Conservation (phyloP, 75 land plant genomes). For the Pinus tabuliformis region DNA sequence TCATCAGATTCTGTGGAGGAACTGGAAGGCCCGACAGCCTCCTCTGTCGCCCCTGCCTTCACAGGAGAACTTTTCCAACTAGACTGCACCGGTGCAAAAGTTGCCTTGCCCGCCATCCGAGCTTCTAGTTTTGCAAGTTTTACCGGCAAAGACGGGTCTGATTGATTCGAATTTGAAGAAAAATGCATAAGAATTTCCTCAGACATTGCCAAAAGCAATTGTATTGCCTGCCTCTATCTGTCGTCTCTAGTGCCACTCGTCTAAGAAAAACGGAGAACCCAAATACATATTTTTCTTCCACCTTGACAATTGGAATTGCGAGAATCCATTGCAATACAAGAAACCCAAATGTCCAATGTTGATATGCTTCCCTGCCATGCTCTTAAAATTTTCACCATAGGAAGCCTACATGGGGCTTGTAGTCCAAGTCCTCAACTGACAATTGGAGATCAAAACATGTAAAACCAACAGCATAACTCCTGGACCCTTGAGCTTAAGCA, state of each 20-base stretch:
- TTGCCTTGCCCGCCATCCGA: no score
- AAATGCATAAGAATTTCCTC: constrained; percentile 77
- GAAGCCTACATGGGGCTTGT: neutral
- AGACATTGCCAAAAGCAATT: constrained; percentile 38
- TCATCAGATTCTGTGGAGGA: no score
- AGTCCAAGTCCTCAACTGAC: no score
- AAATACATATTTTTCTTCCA: neutral
- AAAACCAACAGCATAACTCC: no score
- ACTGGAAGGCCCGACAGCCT: no score
- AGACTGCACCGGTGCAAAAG: no score
- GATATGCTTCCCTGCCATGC: neutral
- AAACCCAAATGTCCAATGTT: neutral
- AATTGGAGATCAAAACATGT: no score
- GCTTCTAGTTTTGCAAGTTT: constrained; percentile 42
- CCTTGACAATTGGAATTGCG: constrained; percentile 5
- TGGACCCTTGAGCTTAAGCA: no score
- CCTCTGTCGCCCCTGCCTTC: no score
- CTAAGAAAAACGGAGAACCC: neutral
- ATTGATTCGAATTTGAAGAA: constrained; percentile 77
- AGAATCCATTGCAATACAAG: neutral
- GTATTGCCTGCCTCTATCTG: neutral
- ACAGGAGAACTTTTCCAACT: no score
- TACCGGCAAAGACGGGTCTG: constrained; percentile 65
- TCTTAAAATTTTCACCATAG: neutral
- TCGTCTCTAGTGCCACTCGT: neutral